A percentile compares a stretch with the other conserved stretches of the same genome.
phyloP scores from a whole-genome alignment of 2,329 filamentous ascomycete species.

The Calonectria honghensis region DNA sequence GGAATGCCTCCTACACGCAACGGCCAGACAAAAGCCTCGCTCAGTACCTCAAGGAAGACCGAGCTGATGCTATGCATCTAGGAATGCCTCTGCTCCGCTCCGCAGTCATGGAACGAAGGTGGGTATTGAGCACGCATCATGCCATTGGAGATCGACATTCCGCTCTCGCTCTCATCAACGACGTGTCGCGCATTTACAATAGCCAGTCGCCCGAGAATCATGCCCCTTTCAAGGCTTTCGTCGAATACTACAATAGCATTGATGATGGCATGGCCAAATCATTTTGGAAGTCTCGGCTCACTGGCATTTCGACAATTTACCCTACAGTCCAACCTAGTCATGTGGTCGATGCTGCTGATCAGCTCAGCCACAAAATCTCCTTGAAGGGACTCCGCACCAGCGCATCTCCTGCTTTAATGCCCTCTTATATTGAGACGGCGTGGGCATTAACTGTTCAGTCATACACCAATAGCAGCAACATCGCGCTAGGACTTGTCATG shows the following conservation, averaged over 20 bases:
- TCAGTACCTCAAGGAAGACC: conserved; percentile 16
- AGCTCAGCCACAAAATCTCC: conserved; percentile 18
- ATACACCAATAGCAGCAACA: conserved; percentile 29
- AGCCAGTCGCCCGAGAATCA: conserved; percentile 16
- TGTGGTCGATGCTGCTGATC: conserved; percentile 16
- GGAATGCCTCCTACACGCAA: conserved; percentile 12
- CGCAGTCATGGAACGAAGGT: conserved; percentile 19
- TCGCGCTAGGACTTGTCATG: conserved; percentile 24
- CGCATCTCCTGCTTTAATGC: conserved; percentile 23
- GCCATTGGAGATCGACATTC: conserved; percentile 25
- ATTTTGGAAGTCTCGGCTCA: conserved; percentile 32
- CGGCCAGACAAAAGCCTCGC: conserved; percentile 14
- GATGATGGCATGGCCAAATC: conserved; percentile 20
- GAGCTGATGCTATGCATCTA: conserved; percentile 19
- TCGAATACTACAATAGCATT: conserved; percentile 14
- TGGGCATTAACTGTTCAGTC: conserved; percentile 27
- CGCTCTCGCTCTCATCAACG: conserved; percentile 21
- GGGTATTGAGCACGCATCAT: conserved; percentile 24
- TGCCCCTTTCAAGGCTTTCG: conserved; percentile 21
- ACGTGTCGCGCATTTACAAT: conserved; percentile 21
- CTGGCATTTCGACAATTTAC: conserved; percentile 24
- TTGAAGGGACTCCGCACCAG: conserved; percentile 22
- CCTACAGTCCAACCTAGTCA: conserved; percentile 18
- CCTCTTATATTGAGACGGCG: conserved; percentile 29
- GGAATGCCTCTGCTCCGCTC: conserved; percentile 22